A percentile compares a stretch with the other conserved stretches of the same genome.
Evolutionary conservation across 768 basidiomycete genomes (phyloP).

Genomic region (Amanita polypyramis): DNA sequence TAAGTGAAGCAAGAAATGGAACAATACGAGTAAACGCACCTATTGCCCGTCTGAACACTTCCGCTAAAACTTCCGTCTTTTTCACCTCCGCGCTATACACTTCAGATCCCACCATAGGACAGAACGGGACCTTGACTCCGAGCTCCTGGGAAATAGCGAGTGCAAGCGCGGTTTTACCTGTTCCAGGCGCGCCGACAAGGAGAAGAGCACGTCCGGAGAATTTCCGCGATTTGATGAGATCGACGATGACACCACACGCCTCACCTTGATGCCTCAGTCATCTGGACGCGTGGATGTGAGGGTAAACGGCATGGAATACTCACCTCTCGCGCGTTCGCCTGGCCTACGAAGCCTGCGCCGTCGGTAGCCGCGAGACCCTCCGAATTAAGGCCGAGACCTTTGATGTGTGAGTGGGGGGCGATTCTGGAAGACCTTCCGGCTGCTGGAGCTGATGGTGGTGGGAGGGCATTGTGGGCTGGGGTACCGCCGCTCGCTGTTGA

Average conservation of each 20-base stretch:
- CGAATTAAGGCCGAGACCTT: conserved; percentile 81
- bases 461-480: conserved; percentile 66
- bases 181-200: conserved; percentile 92
- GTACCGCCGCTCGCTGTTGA: conserved; percentile 36
- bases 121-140: conserved; percentile 92
- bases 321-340: conserved; percentile 85
- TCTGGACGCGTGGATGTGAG: conserved; percentile 3
- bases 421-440: conserved; percentile 68
- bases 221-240: conserved; percentile 83
- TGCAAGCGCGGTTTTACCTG: conserved; percentile 95
- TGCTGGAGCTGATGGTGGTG: conserved; percentile 36
- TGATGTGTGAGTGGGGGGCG: conserved; percentile 93
- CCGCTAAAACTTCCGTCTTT: conserved; percentile 96
- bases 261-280: conserved; percentile 19
- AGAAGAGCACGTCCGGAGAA: conserved; percentile 91
- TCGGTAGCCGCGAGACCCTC: conserved; percentile 72
- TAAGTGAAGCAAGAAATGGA: neutral
- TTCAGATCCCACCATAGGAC: conserved; percentile 97
- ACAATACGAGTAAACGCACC: conserved; percentile 42
- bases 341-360: conserved; percentile 84
- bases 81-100: conserved; percentile 97
- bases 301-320: conserved; percentile 7
- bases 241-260: conserved; percentile 88
- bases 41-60: conserved; percentile 90
- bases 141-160: conserved; percentile 94